A percentile compares a stretch with the other conserved stretches of the same genome.
These are phyloP conservation scores for Elasticomyces elasticus DNA, from an alignment of 495 filamentous ascomycete genomes.

Conservation along the genomic window DNA sequence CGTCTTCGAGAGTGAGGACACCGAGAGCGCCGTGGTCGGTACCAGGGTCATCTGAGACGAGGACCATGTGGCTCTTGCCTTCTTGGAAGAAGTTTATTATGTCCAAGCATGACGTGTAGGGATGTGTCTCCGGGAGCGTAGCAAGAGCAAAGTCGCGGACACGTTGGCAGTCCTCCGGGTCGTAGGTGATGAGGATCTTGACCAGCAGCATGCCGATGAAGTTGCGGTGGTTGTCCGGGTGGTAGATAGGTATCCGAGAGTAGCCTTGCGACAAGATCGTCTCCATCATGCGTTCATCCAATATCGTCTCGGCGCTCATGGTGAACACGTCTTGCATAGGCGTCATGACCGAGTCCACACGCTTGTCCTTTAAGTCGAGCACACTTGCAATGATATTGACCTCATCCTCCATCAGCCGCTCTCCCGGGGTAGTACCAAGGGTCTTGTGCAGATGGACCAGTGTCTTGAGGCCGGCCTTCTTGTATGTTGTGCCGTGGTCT, in stretches of 20 bases:
- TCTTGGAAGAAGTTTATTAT: conserved; percentile 99
- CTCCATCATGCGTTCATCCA: conserved; percentile 90
- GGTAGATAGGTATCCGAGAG: conserved; percentile 88
- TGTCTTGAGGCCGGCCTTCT: conserved; percentile 85
- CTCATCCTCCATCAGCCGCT: conserved; percentile 91
- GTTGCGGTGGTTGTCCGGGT: conserved; percentile 69
- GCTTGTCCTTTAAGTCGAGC: conserved; percentile 89
- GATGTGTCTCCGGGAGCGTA: conserved; percentile 85
- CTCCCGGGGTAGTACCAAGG: conserved; percentile 66
- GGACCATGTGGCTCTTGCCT: conserved; percentile 97
- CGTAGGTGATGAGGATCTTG: conserved; percentile 97
- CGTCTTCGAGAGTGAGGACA: conserved; percentile 92
- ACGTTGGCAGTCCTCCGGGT: conserved; percentile 77
- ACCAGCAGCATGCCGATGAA: conserved; percentile 96
- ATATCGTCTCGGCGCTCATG: conserved; percentile 81
- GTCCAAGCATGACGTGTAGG: conserved; percentile 91
- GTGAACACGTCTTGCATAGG: conserved; percentile 95
- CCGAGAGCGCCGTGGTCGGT: conserved; percentile 82
- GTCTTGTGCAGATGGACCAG: conserved; percentile 89
- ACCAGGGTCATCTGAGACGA: conserved; percentile 83
- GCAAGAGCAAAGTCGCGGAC: conserved; percentile 87
- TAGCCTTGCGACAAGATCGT: conserved; percentile 85
- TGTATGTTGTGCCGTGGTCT: conserved; percentile 90
- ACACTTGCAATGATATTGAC: conserved; percentile 98
- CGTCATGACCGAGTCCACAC: conserved; percentile 92